Base-by-base conservation (phyloP, 208 protist genomes). In the Trypanosoma scelopori region DNA sequence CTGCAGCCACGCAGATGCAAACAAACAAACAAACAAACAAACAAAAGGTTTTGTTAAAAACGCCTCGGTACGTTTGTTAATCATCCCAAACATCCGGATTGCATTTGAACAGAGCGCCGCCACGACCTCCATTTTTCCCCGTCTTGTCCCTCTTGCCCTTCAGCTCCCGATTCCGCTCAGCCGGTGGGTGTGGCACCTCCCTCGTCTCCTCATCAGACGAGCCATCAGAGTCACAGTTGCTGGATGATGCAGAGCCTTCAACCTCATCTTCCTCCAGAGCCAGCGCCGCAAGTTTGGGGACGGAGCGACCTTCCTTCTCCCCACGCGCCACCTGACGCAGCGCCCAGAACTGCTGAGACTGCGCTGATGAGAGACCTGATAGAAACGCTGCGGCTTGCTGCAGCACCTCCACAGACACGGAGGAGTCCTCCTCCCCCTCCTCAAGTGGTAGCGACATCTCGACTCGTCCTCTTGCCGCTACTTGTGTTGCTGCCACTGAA, bases 291-390 rank as follows among this genome's bases (percentile, higher is more conserved):
- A 25, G 11, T 22, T 69, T 55, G 0, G 52, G 43, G 5, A 55
- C 52, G 5, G 56, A 55, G 0, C 27, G 69, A 39, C 27, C 53
- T 5, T 2, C 37, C 30, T 28, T 62, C 55, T 51, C 64, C 13
- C 87, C 87, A 25, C 81, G 77, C 12, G 87, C 87, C 25, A 87
- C 81, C 27, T 79, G 66, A 28, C 87, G 81, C 37, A 86, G 52
- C 2, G 65, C 65, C 87, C 87, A 93, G 67, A 93, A 89, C 23
- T 62, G 28, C 39, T 79, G 51, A n/a, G 76, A 76, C 30, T 71
- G 60, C 13, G 35, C 48, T 1, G 79, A 64, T 30, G 45, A 62
- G 15, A 93, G 77, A 18, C 60, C 56, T 28, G 79, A 37, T 32
- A 93, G 61, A 69, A 93, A 91, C 12, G 37, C 58, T 22, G 84